phyloP scores from a whole-genome alignment of 1,284 basidiomycete genomes.

The Cutaneotrichosporon dermatis region DNA sequence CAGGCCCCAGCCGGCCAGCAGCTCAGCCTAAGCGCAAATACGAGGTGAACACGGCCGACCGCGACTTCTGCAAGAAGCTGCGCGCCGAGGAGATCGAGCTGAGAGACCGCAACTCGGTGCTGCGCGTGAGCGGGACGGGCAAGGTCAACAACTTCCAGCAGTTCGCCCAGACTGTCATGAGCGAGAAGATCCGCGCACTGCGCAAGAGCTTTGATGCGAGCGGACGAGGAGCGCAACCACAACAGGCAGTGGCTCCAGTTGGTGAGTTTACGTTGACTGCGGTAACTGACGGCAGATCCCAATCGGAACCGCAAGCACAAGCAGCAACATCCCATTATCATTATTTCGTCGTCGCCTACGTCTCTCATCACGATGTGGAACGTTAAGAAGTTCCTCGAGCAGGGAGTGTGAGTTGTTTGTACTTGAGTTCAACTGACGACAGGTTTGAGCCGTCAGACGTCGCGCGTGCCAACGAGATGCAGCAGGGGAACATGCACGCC shows the following conservation, averaged over 20 bases:
- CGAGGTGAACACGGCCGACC: slow-evolving; percentile 68
- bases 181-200: slow-evolving; percentile 40
- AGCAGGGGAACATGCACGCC: slow-evolving; percentile 66
- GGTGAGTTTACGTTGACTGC: background rate
- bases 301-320: slow-evolving; percentile 47
- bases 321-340: slow-evolving; percentile 74
- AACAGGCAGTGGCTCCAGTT: slow-evolving; percentile 9
- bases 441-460: slow-evolving; percentile 76
- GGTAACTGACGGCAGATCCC: slow-evolving; percentile 1
- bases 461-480: slow-evolving; percentile 52
- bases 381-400: slow-evolving; percentile 86
- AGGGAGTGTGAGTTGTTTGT: slow-evolving; percentile 61
- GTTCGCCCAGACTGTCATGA: slow-evolving; percentile 38
- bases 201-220: slow-evolving; percentile 32
- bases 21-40: slow-evolving; percentile 64
- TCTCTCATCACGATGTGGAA: slow-evolving; percentile 97
- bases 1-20: slow-evolving; percentile 54
- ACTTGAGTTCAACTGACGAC: slow-evolving; percentile 6
- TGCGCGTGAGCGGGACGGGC: slow-evolving; percentile 35
- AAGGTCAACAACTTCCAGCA: slow-evolving; percentile 42
- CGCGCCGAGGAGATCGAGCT: slow-evolving; percentile 43
- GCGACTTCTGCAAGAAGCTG: slow-evolving; percentile 70
- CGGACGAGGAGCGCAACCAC: slow-evolving; percentile 3
- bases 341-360: slow-evolving; percentile 92
- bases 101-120: slow-evolving; percentile 39